Evolutionary conservation across 164 flowering plant genomes (phyloP), one percentile per base, ranked within the genome.

Genomic region (Hamamelis virginiana): DNA sequence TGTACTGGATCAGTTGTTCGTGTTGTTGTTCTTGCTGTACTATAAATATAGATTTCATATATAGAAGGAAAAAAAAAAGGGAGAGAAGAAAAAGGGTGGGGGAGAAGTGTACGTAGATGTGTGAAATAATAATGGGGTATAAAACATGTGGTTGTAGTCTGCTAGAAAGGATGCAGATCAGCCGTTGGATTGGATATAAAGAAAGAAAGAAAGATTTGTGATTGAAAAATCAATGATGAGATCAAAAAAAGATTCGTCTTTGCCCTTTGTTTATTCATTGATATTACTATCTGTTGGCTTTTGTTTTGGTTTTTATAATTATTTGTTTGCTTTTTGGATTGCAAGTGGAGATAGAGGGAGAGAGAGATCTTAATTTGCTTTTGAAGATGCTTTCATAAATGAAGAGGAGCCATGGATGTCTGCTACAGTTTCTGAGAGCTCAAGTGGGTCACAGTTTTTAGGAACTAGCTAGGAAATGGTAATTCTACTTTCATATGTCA

Each of bases 111-210:
- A 6, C 65, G 74, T 69, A 68, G 72, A 72, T 68, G 74, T 74
- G 53, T 62, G 62, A 51, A 56, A 6, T 33, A 66, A 74, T 69
- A 71, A 78, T 78, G 67, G 61, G 69, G 67, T 2, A 9, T 50
- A 41, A 16, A 45, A 51, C 19, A 19, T 53, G 15, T 26, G 23
- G 59, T 21, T 21, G 61, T 43, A 46, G 75, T 44, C 79, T 73
- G 74, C 73, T 33, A 46, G 16, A 76, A 75, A 45, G 70, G 61
- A 15, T 59, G 71, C 66, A 66, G 80, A 78, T 78, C 80, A 69
- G 69, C 75, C 74, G 33, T 68, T 66, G n/a, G 65, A 57, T 75
- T 62, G 10, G 4, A 10, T 61, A 44, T 52, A 23, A 55, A 62
- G 41, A 16, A 50, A 41, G 43, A 22, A 47, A 16, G 48, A 33